Conservation (phyloP, 1,284 basidiomycete species). For the Ustanciosporium gigantosporum region DNA sequence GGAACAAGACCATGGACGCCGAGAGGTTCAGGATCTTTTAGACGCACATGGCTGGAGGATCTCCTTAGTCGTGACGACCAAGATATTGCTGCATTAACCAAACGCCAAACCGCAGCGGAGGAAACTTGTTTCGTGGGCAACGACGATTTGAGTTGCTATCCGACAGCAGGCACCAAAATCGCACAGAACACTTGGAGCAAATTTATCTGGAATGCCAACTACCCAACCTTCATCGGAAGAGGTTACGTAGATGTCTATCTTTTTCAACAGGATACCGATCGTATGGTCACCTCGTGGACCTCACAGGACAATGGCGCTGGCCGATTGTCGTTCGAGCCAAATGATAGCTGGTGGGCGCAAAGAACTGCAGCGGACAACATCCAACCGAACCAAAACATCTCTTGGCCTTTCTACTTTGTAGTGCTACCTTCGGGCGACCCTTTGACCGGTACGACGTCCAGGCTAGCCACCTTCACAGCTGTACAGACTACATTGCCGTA, state of each 20-base stretch:
- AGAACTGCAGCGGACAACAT: constrained; percentile 39
- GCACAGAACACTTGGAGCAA: constrained; percentile 40
- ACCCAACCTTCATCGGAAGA: constrained; percentile 41
- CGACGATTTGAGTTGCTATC: constrained; percentile 50
- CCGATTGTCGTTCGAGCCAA: constrained; percentile 44
- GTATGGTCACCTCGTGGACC: constrained; percentile 42
- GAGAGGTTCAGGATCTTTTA: neutral
- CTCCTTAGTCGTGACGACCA: no score
- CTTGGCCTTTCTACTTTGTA: constrained; percentile 57
- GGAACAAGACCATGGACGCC: neutral
- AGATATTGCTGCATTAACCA: neutral
- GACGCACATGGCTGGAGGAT: no score
- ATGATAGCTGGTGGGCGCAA: constrained; percentile 48
- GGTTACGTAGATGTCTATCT: constrained; percentile 55
- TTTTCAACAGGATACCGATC: constrained; percentile 48
- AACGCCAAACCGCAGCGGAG: constrained; percentile 39
- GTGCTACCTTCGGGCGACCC: constrained; percentile 32
- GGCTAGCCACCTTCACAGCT: constrained; percentile 44
- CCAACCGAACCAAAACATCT: constrained; percentile 43
- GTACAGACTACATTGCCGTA: constrained; percentile 47
- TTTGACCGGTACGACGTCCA: constrained; percentile 30
- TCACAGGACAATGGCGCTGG: constrained; percentile 42
- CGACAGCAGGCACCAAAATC: constrained; percentile 34
- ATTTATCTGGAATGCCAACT: constrained; percentile 56
- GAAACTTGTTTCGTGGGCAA: constrained; percentile 50